Conservation (phyloP, 2,329 filamentous ascomycete species). For the Dendrostoma leiphaemia region DNA sequence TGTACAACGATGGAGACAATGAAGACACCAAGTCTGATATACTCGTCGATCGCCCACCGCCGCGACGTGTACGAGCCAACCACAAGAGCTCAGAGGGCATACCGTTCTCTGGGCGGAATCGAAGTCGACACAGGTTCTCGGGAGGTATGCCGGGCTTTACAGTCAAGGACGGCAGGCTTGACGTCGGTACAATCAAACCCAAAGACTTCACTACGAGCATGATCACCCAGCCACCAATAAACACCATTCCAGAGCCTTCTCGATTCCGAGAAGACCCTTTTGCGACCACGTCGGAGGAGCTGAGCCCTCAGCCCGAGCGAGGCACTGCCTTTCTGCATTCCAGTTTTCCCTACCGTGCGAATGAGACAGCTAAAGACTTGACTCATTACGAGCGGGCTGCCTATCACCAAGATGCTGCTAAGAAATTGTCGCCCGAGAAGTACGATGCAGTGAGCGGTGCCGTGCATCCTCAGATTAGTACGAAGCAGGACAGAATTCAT, state of each 20-base stretch:
- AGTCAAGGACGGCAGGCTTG: slow-evolving; percentile 11
- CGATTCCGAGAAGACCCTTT: slow-evolving; percentile 12
- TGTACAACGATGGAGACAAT: not conserved
- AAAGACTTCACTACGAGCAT: slow-evolving; percentile 14
- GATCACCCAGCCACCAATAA: slow-evolving; percentile 15
- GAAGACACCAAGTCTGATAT: slow-evolving; percentile 14
- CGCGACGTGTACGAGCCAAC: slow-evolving; percentile 7
- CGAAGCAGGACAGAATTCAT: slow-evolving; percentile 15
- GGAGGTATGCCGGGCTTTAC: slow-evolving; percentile 5
- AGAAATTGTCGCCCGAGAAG: slow-evolving; percentile 22
- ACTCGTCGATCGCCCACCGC: slow-evolving; percentile 15
- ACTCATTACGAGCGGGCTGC: slow-evolving; percentile 19
- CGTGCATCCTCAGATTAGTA: slow-evolving; percentile 7
- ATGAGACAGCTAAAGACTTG: slow-evolving; percentile 23
- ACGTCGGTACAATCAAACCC: not conserved
- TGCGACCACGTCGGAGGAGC: slow-evolving; percentile 11
- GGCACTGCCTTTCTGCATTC: slow-evolving; percentile 11
- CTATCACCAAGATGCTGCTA: slow-evolving; percentile 12
- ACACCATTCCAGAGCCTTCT: slow-evolving; percentile 6
- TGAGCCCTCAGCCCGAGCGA: slow-evolving; percentile 9
- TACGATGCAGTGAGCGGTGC: slow-evolving; percentile 22
- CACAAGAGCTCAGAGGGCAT: slow-evolving; percentile 1
- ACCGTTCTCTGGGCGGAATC: not conserved
- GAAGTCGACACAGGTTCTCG: not conserved
- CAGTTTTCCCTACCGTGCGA: slow-evolving; percentile 40